These are phyloP conservation scores for Quercus agrifolia DNA, from an alignment of 306 rosid genomes.

Conservation along the genomic window DNA sequence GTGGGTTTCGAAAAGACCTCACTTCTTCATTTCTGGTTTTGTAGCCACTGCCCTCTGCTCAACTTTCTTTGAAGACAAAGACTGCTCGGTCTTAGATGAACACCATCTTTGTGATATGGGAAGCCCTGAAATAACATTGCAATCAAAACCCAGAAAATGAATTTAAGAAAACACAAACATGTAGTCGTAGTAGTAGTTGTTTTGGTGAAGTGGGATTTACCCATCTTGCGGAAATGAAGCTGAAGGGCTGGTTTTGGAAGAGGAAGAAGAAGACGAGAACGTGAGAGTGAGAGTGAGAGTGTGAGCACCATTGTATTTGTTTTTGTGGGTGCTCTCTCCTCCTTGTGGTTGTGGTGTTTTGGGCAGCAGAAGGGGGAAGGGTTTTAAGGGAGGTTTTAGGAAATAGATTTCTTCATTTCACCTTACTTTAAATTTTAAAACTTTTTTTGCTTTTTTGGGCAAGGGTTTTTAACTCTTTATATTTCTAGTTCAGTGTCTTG, in stretches of 20 bases:
- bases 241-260: conserved; percentile 1
- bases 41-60: not conserved
- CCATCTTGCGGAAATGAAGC: conserved; percentile 1
- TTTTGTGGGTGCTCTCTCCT: not conserved
- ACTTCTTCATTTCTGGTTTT: conserved; percentile 15
- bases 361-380: not conserved
- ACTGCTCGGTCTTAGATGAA: conserved; percentile 12
- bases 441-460: no score
- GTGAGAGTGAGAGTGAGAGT: not conserved
- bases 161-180: not conserved
- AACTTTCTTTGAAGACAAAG: not conserved
- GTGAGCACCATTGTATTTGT: conserved; percentile 5
- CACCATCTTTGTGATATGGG: conserved; percentile 16
- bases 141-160: not conserved
- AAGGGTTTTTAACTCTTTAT: no score
- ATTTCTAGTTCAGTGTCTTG: no score
- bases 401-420: not conserved
- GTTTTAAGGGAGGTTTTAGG: conserved; percentile 23
- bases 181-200: not conserved
- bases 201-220: conserved; percentile 19
- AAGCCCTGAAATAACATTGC: not conserved
- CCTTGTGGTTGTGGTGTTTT: not conserved
- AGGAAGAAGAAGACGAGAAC: not conserved
- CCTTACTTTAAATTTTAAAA: not conserved
- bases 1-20: not conserved